A percentile compares a stretch with the other conserved stretches of the same genome.
Evolutionary conservation across 2,329 filamentous ascomycete species (phyloP).

Genomic region (Trichophyton rubrum): DNA sequence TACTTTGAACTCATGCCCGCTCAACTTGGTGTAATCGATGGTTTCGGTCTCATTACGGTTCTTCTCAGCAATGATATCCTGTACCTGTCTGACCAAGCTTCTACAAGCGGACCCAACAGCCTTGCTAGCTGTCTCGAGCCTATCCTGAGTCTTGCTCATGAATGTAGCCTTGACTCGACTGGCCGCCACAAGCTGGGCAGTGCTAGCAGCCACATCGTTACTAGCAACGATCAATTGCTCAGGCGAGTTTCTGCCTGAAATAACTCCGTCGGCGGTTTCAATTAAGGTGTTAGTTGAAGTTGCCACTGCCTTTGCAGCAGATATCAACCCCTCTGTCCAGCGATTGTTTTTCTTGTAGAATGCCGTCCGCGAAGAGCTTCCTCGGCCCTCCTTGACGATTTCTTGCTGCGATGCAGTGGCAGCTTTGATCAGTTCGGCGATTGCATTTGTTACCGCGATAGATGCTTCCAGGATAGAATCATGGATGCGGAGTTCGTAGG

Average conservation of each 20-base stretch:
- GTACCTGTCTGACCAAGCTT: conserved; percentile 79
- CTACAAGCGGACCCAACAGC: conserved; percentile 83
- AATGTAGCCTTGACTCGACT: conserved; percentile 94
- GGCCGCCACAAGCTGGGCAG: conserved; percentile 89
- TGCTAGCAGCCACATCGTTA: conserved; percentile 92
- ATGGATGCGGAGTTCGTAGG: conserved; percentile 91
- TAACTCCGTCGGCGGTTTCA: conserved; percentile 92
- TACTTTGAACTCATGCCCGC: conserved; percentile 94
- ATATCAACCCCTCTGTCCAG: conserved; percentile 96
- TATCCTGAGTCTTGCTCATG: conserved; percentile 94
- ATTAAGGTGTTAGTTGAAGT: conserved; percentile 90
- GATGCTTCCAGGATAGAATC: conserved; percentile 90
- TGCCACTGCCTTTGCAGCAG: conserved; percentile 90
- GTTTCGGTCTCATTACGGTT: conserved; percentile 63
- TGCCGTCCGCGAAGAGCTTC: conserved; percentile 72
- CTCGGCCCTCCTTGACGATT: conserved; percentile 86
- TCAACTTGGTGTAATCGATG: conserved; percentile 78
- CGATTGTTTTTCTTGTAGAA: conserved; percentile 99
- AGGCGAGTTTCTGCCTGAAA: conserved; percentile 79
- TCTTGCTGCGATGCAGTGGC: conserved; percentile 88
- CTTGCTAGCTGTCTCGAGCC: conserved; percentile 79
- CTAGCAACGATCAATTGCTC: conserved; percentile 97
- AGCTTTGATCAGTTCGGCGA: conserved; percentile 86
- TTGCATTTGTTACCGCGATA: conserved; percentile 83
- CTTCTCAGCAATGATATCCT: conserved; percentile 82